Base-by-base conservation (phyloP, 495 filamentous ascomycete species). In the Annulohypoxylon stygium region DNA sequence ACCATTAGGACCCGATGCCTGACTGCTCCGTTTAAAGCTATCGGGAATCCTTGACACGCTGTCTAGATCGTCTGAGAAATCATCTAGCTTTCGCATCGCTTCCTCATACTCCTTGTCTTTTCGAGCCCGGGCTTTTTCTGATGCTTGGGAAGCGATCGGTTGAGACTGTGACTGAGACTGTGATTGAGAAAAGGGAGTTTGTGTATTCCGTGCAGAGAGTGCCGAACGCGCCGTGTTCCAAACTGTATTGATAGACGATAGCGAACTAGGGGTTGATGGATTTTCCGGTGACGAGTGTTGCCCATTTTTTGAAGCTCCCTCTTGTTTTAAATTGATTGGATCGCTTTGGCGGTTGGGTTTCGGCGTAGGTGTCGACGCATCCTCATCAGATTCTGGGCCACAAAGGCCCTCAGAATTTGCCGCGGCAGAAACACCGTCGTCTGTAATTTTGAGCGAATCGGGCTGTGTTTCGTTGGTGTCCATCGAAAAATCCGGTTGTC, bases 171-270 rank as follows among this genome's bases (percentile, higher is more conserved):
- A 20, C 23, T 45, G 69, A 11, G 57, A 20, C 16, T 23, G 14
- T 1, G 57, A 65, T 25, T 30, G 30, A 30, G 30, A 30, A 30
- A 30, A 30, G 30, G 78, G 70, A 10, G 70, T 75, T 4, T 76
- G 74, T 1, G 75, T 71, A 18, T 67, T 68, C n/a, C 61, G 69
- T 3, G 78, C 77, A 1, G 80, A 77, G 0, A 71, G 72, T 11
- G 77, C 76, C 0, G 79, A 76, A 0, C 69, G 72, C 9, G 77
- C 76, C 0, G 78, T 78, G 34, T 65, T 74, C 75, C 79, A 83
- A 20, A 83, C 18, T 1, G 83, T 79, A 55, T 78, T 79, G 0
- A 84, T 66, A 0, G 83, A 84, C 0, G 81, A 77, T 10, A 81
- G 74, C 0, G 81, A 82, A 41, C 57, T 73, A 16, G 76, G 65